Evolutionary conservation across 805 yeast genomes (phyloP), one percentile per base, ranked within the genome.

Genomic region (Candida maris): DNA sequence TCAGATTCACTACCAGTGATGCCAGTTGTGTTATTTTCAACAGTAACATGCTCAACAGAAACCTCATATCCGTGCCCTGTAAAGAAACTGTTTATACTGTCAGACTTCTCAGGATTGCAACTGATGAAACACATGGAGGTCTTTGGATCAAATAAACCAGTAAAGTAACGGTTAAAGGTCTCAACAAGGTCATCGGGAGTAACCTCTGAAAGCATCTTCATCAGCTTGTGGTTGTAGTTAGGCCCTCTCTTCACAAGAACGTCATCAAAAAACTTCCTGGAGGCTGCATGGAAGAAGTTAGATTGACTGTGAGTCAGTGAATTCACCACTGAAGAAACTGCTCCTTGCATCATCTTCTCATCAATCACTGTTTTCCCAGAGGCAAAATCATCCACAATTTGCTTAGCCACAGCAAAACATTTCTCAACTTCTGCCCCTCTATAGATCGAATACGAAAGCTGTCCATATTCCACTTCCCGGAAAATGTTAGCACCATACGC

Each of bases 401-500:
- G 62, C 45, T 76, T 75, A 4, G 86, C 88, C 18, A 76, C 81
- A 19, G 62, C 57, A 23, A 64, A 59, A 5, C 83, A 81, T 44
- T 78, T 76, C 36, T 75, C 67, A 2, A 85, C 77, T 58, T 93
- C 97, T 1, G 95, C 75, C 10, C 94, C 96, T 44, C 96, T 73
- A 51, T 85, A 85, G 14, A 91, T 71, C 30, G 69, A 71, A 51
- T 81, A 85, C 4, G 70, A 68, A 44, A 91, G 59, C 35, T 71
- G 75, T 3, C 94, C 91, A 27, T 75, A 63, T 47, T 87, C 96
- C 9, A 75, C 54, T 43, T 73, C 71, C 32, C 76, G 68, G 29
- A 68, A 54, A 48, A 86, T 68, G 37, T 66, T 68, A 1, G 91
- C 93, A 25, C 96, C 97, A 58, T 93, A 93, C 0, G 97, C 97